Evolutionary conservation across 2,329 filamentous ascomycete species (phyloP).

Genomic region (Stemphylium vesicarium): DNA sequence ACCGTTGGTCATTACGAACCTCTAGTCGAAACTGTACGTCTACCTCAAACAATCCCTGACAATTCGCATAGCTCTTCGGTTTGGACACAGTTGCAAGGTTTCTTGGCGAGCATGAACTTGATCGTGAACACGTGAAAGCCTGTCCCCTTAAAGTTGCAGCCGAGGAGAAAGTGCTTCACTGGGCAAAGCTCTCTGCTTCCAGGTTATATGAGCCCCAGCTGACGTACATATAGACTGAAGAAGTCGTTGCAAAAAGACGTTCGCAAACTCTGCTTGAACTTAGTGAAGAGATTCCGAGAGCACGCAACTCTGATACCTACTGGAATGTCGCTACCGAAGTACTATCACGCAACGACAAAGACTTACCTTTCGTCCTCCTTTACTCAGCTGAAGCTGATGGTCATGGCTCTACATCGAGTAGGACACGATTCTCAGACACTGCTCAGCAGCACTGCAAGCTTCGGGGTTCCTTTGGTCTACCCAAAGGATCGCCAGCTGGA

Average conservation of each 20-base stretch:
- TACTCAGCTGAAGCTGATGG: conserved; percentile 30
- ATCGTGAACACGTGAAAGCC: too few relatives aligned
- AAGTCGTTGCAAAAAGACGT: conserved; percentile 15
- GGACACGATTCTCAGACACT: conserved; percentile 10
- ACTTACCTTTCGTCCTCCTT: conserved; percentile 34
- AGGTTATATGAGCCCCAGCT: neutral
- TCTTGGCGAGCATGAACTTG: neutral
- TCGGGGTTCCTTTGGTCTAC: conserved; percentile 31
- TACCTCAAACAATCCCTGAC: too few relatives aligned
- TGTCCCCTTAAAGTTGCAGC: neutral
- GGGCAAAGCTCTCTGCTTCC: too few relatives aligned
- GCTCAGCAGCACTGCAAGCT: conserved; percentile 26
- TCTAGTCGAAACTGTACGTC: conserved; percentile 73
- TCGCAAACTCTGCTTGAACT: conserved; percentile 23
- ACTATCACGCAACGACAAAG: conserved; percentile 71
- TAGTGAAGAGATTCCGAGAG: conserved; percentile 71
- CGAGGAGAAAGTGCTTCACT: too few relatives aligned
- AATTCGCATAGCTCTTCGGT: too few relatives aligned
- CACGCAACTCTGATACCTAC: conserved; percentile 71
- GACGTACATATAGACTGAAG: conserved; percentile 13
- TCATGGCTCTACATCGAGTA: conserved; percentile 8
- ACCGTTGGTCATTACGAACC: conserved; percentile 78
- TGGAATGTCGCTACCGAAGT: conserved; percentile 72
- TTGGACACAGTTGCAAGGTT: too few relatives aligned
- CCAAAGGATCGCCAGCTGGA: conserved; percentile 26